phyloP scores from a whole-genome alignment of 257 asterid species.

The Ehretia macrophylla region DNA sequence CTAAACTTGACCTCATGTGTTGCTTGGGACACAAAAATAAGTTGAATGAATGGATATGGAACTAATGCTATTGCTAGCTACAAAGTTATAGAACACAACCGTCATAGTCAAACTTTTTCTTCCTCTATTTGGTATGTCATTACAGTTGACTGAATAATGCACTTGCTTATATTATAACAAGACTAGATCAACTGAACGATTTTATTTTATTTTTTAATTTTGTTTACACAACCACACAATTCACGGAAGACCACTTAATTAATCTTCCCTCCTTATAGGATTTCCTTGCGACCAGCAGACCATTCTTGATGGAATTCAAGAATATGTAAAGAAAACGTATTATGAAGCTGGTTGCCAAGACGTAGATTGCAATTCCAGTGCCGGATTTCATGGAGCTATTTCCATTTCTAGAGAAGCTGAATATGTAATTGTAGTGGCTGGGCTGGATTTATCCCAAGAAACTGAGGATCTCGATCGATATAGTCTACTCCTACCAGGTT shows the following conservation, averaged over 20 bases:
- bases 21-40: background rate
- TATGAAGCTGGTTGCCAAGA: conserved; percentile 72
- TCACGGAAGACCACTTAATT: background rate
- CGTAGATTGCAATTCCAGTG: conserved; percentile 61
- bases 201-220: no score
- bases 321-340: conserved; percentile 37
- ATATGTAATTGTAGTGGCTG: conserved; percentile 64
- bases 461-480: conserved; percentile 81
- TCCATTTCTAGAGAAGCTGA: conserved; percentile 58
- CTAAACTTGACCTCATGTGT: background rate
- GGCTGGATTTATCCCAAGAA: conserved; percentile 84
- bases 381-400: conserved; percentile 50
- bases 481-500: conserved; percentile 89
- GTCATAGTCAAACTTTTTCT: no score
- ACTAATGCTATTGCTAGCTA: background rate
- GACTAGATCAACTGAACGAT: no score
- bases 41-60: background rate
- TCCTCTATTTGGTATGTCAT: no score
- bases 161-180: no score
- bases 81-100: no score
- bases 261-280: conserved; percentile 34
- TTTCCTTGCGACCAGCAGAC: conserved; percentile 67
- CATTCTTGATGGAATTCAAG: conserved; percentile 50
- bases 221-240: background rate
- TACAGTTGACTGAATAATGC: no score